Base-by-base conservation (phyloP, 495 filamentous ascomycete species). In the Penicillium egyptiacum region DNA sequence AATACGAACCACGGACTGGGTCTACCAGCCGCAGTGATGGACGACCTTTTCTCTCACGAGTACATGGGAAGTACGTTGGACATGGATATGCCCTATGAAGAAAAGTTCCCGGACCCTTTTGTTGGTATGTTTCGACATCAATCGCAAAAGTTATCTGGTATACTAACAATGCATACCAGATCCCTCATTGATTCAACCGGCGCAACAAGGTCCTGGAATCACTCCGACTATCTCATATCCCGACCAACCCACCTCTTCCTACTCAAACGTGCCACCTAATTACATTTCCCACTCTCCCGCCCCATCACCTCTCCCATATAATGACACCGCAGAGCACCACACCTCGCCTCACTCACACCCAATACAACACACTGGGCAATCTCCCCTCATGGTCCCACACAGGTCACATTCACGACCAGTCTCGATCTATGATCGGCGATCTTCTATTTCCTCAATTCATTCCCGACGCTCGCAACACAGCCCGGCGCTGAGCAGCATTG, bases 111-210 rank as follows among this genome's bases (percentile, higher is more conserved):
- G 28, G 71, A 75, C 57, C 81, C 80, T 50, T 92, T 82, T 78
- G 87, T 96, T 75, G 90, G 92, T 96, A 83, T 87, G 91, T 94
- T 19, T 55, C 10, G 14, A 28, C 23, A 5, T 12, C 25, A 14
- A 50, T 54, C n/a, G 7, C 28, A 14, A 23, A 45, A 22, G 19
- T n/a, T 11, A 4, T 43, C 20, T 37, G 8, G 4, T 5, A 23
- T 53, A 54, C 60, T 63, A 35, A 66, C 47, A 16, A 39, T 35
- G 22, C 0, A 30, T 45, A 44, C 37, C 57, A 86, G 85, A 87
- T 72, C 84, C 84, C n/a, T 80, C 81, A 35, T 71, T 85, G 17
- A 82, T 86, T 40, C 79, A 86, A 35, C 75, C 82, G 20, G 63
- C 66, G 10, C 65, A 68, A 51, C 50, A 63, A 28, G 61, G 61